Percentiles rank a stretch among this genome's conserved stretches.
phyloP scores from a whole-genome alignment of 1,284 basidiomycete genomes.

The Fomitopsis betulina region DNA sequence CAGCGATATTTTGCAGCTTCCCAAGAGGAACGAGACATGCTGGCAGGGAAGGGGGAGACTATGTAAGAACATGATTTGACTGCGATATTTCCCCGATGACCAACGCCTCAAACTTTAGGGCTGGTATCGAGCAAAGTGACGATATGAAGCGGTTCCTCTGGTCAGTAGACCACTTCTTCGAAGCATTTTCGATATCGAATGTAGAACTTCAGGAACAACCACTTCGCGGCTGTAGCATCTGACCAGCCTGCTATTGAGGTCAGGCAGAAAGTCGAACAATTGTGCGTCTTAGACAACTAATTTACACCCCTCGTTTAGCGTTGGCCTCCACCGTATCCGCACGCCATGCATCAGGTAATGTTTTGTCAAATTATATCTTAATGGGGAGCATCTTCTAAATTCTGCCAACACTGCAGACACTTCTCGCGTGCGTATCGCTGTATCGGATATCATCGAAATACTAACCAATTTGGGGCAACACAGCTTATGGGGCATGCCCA shows the following conservation, averaged over 20 bases:
- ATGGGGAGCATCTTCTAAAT: neutral
- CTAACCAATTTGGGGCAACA: constrained; percentile 1
- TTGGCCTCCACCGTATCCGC: constrained; percentile 48
- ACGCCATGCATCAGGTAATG: constrained; percentile 52
- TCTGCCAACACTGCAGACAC: constrained; percentile 36
- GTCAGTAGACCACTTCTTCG: constrained; percentile 29
- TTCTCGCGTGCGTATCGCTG: constrained; percentile 45
- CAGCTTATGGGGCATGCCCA: constrained; percentile 70
- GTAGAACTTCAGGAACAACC: constrained; percentile 56
- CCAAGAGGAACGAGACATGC: constrained; percentile 42
- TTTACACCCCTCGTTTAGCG: constrained; percentile 30
- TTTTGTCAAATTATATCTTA: neutral
- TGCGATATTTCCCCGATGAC: no score
- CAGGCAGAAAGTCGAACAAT: neutral
- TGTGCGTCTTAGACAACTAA: neutral
- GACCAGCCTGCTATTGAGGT: constrained; percentile 75
- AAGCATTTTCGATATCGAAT: neutral
- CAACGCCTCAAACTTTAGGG: constrained; percentile 29
- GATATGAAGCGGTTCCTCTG: constrained; percentile 73
- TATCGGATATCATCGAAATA: neutral
- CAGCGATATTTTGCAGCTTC: constrained; percentile 47
- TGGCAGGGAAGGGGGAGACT: constrained; percentile 41
- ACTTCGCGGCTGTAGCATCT: constrained; percentile 70
- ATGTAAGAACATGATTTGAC: constrained; percentile 32
- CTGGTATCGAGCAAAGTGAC: constrained; percentile 64